Evolutionary conservation across 306 rosid genomes (phyloP), one percentile per base, ranked within the genome.

Genomic region (Prunus mume): DNA sequence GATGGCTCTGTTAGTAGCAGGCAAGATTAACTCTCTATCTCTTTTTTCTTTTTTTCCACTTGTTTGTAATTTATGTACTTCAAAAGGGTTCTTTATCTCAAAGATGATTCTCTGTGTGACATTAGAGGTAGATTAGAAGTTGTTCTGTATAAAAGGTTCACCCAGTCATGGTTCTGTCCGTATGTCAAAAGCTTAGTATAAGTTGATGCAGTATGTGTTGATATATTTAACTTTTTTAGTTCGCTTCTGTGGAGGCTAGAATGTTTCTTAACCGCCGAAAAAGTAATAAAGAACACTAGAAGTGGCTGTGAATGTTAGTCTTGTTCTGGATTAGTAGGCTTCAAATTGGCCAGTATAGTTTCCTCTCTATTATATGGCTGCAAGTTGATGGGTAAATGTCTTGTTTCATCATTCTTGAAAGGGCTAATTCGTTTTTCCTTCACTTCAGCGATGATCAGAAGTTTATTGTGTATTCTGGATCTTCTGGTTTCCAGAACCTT

Each of bases 1-100:
- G 99, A 96, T 55, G 99, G 99, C 80, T 88, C 96, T 70, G 84
- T 92, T 84, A 92, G 90, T 83, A 91, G 68, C 91, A 91, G 98
- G 99, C 83, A 88, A 88, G 96, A 73, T 55, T 78, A 41, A 6
- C 5, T 67, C 55, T 30, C 47, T 68, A 38, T 68, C 41, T 1
- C 41, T 6, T 34, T 34, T 34, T 34, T 34, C 8, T 34, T 5
- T 34, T 34, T 6, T 25, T 60, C 38, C 45, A 24, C 30, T 25
- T 62, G 43, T 60, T 61, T 45, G 19, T 22, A 46, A 32, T n/a
- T 71, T 34, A 19, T 49, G 68, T 58, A 65, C 67, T 41, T 43
- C 68, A 12, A 22, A 47, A 18, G 69, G 28, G 60, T 60, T 65
- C 12, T 74, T 19, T 12, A 18, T 41, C 34, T 65, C 27, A 38